Conservation (phyloP, 2,329 filamentous ascomycete species). For the Calycina herbarum region DNA sequence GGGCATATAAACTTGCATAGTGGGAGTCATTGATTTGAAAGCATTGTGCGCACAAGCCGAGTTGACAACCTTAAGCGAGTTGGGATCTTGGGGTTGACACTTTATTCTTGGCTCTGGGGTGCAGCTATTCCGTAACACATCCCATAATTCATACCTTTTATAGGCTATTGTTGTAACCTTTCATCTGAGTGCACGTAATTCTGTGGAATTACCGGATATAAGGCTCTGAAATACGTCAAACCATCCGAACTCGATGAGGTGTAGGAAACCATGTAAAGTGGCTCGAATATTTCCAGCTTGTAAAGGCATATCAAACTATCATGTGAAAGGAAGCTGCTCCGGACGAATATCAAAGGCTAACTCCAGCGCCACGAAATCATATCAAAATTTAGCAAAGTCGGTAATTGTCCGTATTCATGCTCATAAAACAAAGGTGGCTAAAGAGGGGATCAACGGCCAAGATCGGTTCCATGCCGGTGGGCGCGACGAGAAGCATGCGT, state of each 20-base stretch:
- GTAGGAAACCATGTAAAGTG: background rate
- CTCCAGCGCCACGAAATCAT: background rate
- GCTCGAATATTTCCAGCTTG: background rate
- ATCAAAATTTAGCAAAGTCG: background rate
- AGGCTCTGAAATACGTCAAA: too few relatives aligned
- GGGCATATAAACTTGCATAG: conserved; percentile 9
- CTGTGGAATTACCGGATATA: background rate
- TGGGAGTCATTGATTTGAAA: conserved; percentile 20
- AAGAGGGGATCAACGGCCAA: background rate
- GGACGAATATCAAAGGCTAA: background rate
- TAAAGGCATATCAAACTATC: background rate
- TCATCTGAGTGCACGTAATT: background rate
- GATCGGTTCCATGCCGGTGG: conserved; percentile 1
- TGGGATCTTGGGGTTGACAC: background rate
- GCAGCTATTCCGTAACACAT: background rate
- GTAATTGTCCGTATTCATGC: background rate
- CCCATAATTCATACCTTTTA: background rate
- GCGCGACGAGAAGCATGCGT: background rate
- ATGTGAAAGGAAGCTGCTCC: background rate
- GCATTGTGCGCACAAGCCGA: conserved; percentile 5
- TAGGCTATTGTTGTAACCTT: background rate
- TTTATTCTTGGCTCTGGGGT: background rate
- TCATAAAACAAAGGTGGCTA: background rate
- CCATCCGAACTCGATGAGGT: background rate
- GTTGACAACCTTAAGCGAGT: background rate